These are phyloP conservation scores for Cladosporium sp. DNA, from an alignment of 2,329 filamentous ascomycete species.

Conservation along the genomic window DNA sequence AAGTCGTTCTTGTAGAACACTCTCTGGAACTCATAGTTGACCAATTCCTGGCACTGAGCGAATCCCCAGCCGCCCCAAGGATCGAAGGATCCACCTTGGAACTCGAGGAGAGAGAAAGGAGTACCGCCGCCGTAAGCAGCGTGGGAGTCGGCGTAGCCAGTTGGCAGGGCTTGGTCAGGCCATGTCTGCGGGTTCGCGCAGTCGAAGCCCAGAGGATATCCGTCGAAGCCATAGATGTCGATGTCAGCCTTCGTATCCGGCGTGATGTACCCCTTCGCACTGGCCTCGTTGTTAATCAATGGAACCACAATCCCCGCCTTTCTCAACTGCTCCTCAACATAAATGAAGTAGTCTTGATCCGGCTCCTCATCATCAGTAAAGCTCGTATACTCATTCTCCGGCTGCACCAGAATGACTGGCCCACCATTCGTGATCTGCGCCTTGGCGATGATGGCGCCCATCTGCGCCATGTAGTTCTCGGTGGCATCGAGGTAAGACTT, in stretches of 20 bases:
- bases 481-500: conserved; percentile 65
- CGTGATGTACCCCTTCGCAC: conserved; percentile 60
- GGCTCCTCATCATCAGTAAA: conserved; percentile 54
- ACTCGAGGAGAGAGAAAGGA: conserved; percentile 64
- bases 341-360: conserved; percentile 67
- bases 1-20: conserved; percentile 57
- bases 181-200: conserved; percentile 63
- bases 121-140: conserved; percentile 63
- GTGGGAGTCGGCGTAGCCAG: conserved; percentile 56
- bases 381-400: conserved; percentile 75
- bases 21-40: conserved; percentile 72
- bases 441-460: conserved; percentile 67
- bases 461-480: conserved; percentile 63
- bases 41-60: conserved; percentile 62
- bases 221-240: conserved; percentile 67
- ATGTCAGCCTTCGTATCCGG: conserved; percentile 57
- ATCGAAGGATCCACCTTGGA: conserved; percentile 59
- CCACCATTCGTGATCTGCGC: conserved; percentile 82
- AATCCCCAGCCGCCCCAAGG: conserved; percentile 72
- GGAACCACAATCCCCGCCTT: conserved; percentile 52
- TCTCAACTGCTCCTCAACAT: conserved; percentile 67
- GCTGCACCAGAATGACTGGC: conserved; percentile 74
- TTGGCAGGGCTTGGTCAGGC: conserved; percentile 59
- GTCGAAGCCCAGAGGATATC: conserved; percentile 60
- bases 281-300: conserved; percentile 72